phyloP scores from a whole-genome alignment of 1,284 basidiomycete genomes.

The Microbotryomycetes sp. region DNA sequence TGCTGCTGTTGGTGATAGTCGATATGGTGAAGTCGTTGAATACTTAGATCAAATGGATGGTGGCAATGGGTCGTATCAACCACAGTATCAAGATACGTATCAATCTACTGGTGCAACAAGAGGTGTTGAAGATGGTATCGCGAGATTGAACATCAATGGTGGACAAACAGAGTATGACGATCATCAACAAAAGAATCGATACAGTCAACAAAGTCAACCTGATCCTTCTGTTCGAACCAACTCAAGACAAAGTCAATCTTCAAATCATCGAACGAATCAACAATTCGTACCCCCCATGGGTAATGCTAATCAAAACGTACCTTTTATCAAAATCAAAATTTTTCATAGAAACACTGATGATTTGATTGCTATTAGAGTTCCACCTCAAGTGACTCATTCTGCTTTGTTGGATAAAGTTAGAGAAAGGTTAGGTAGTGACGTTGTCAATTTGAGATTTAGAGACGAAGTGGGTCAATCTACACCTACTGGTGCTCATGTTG shows the following conservation, averaged over 20 bases:
- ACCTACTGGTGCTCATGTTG: constrained; percentile 14
- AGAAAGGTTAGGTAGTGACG: constrained; percentile 70
- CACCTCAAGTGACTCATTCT: constrained; percentile 76
- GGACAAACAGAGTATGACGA: background rate
- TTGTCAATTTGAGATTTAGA: constrained; percentile 59
- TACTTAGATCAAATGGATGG: constrained; percentile 37
- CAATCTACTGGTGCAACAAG: background rate
- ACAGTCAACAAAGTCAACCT: background rate
- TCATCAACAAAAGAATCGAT: background rate
- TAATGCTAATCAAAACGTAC: constrained; percentile 49
- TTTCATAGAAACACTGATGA: constrained; percentile 87
- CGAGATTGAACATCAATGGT: constrained; percentile 20
- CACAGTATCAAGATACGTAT: background rate
- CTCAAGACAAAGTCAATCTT: background rate
- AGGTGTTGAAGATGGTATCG: constrained; percentile 14
- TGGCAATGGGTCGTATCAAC: background rate
- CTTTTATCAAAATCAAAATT: constrained; percentile 97
- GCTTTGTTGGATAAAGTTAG: constrained; percentile 89
- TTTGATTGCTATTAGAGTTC: constrained; percentile 93
- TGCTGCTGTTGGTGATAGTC: constrained; percentile 32
- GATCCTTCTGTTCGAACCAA: background rate
- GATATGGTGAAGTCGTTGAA: constrained; percentile 37
- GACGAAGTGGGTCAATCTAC: constrained; percentile 25
- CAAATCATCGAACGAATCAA: background rate
- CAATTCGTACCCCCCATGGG: constrained; percentile 15